These are phyloP conservation scores for Parathielavia appendiculata DNA, from an alignment of 495 filamentous ascomycete species.

Conservation along the genomic window DNA sequence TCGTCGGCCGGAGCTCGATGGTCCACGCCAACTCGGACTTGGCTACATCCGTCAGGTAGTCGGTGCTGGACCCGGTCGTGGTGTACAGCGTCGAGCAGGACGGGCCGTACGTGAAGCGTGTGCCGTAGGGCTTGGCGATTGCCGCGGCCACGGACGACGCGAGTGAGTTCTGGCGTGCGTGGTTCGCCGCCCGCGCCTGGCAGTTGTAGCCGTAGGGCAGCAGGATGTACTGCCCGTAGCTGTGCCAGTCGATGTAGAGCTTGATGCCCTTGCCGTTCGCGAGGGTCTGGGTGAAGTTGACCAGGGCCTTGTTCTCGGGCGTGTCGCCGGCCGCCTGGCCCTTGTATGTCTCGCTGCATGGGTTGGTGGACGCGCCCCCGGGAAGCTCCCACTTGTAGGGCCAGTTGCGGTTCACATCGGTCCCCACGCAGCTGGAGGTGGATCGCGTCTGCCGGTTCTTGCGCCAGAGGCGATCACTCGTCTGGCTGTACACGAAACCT, in stretches of 20 bases:
- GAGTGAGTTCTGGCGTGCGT: slow-evolving; percentile 42
- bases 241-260: slow-evolving; percentile 58
- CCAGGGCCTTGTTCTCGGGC: slow-evolving; percentile 47
- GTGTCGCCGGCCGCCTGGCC: slow-evolving; percentile 44
- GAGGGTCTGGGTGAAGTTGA: slow-evolving; percentile 36
- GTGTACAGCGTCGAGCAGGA: slow-evolving; percentile 57
- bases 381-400: slow-evolving; percentile 47
- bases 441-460: slow-evolving; percentile 53
- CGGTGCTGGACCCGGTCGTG: slow-evolving; percentile 49
- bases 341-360: slow-evolving; percentile 52
- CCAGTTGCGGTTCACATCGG: slow-evolving; percentile 65
- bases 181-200: slow-evolving; percentile 37
- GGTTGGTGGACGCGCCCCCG: slow-evolving; percentile 48
- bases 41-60: slow-evolving; percentile 51
- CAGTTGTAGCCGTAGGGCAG: slow-evolving; percentile 39
- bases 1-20: slow-evolving; percentile 42
- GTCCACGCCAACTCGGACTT: slow-evolving; percentile 52
- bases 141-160: slow-evolving; percentile 37
- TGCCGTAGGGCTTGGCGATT: slow-evolving; percentile 46
- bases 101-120: slow-evolving; percentile 47
- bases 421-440: slow-evolving; percentile 47
- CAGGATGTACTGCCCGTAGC: slow-evolving; percentile 47
- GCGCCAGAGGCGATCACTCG: slow-evolving; percentile 55
- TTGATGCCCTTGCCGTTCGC: slow-evolving; percentile 45
- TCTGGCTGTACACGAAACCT: slow-evolving; percentile 60